Conservation (phyloP, 768 basidiomycete genomes). For the Rhodosporidiobolus odoratus region DNA sequence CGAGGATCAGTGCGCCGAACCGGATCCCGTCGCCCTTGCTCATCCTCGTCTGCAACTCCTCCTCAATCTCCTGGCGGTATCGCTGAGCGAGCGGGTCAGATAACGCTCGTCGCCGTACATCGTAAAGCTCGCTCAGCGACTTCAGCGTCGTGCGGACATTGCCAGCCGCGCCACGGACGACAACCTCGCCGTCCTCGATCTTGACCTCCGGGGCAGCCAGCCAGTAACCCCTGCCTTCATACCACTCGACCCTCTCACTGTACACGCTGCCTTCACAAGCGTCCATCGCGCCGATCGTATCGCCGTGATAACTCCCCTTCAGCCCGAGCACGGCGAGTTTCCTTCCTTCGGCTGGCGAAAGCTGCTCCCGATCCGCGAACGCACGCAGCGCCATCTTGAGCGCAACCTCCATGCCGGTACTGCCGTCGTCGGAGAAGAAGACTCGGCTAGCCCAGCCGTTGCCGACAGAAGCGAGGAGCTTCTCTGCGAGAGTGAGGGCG, state of each 20-base stretch:
- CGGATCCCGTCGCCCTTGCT: conserved; percentile 44
- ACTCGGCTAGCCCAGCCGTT: conserved; percentile 83
- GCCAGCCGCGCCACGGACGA: conserved; percentile 18
- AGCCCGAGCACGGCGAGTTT: conserved; percentile 67
- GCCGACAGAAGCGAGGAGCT: conserved; percentile 66
- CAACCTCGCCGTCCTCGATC: conserved; percentile 56
- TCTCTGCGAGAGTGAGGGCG: conserved; percentile 75
- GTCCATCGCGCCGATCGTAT: conserved; percentile 96
- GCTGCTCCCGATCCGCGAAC: conserved; percentile 44
- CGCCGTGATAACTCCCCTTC: conserved; percentile 91
- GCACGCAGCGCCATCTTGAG: conserved; percentile 86
- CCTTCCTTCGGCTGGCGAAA: conserved; percentile 35
- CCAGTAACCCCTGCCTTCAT: conserved; percentile 86
- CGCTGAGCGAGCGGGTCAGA: conserved; percentile 55
- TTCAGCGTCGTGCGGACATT: conserved; percentile 1
- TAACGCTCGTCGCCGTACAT: conserved; percentile 59
- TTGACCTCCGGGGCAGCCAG: conserved; percentile 78
- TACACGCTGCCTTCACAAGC: conserved; percentile 81
- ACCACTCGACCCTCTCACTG: conserved; percentile 81
- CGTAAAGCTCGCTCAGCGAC: conserved; percentile 60
- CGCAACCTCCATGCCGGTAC: conserved; percentile 95
- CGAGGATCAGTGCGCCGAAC: conserved; percentile 69
- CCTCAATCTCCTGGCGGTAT: conserved; percentile 56
- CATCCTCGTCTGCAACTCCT: conserved; percentile 52
- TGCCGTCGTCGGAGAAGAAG: conserved; percentile 91